These are phyloP conservation scores for Mesostigma viride DNA, from an alignment of 139 green algal genomes.

Conservation along the genomic window DNA sequence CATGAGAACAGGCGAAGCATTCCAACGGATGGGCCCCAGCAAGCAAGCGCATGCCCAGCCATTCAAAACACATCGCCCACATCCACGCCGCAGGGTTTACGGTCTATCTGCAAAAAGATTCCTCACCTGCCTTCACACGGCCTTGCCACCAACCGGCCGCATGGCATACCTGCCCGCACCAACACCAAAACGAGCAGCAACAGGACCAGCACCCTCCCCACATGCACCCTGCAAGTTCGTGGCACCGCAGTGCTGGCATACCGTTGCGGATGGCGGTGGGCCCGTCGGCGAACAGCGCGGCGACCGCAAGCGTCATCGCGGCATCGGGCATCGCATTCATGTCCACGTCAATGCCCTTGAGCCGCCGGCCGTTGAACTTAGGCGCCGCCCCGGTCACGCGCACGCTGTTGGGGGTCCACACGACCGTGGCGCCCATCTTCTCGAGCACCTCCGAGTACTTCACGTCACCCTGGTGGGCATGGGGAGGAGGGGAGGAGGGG, in stretches of 20 bases:
- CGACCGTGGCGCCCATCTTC: conserved; percentile 86
- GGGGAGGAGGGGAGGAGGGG: no score
- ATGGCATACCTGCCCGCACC: no score
- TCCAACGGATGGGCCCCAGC: no score
- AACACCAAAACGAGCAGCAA: background rate
- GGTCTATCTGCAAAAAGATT: no score
- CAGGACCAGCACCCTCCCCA: background rate
- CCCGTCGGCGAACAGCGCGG: conserved; percentile 81
- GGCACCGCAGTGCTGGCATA: background rate
- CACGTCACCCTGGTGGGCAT: conserved; percentile 77
- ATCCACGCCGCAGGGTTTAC: no score
- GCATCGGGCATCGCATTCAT: conserved; percentile 98
- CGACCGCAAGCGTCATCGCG: conserved; percentile 95
- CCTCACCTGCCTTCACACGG: no score
- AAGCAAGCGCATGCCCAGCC: no score
- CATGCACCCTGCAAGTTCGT: background rate
- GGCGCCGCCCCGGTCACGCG: conserved; percentile 65
- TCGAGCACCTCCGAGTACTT: conserved; percentile 90
- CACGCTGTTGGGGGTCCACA: conserved; percentile 82
- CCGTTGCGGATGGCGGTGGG: conserved; percentile 80
- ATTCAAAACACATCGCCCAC: no score
- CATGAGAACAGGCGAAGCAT: no score
- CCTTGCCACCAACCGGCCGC: no score
- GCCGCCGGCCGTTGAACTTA: conserved; percentile 26
- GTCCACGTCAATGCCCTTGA: conserved; percentile 89